Conservation (phyloP, 164 flowering plant genomes). For the Vitis vinifera region DNA sequence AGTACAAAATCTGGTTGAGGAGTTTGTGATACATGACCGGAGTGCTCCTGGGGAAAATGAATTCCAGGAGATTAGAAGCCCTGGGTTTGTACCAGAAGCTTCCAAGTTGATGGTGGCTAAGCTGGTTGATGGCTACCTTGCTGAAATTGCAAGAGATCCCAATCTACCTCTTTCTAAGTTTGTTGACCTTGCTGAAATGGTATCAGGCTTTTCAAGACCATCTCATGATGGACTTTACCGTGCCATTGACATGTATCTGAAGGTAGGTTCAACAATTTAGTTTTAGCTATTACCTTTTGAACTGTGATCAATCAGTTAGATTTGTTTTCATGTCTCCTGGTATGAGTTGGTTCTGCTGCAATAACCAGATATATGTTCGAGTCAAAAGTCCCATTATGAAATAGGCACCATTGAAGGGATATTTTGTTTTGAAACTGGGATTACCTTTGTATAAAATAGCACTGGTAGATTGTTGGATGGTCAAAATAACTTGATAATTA, state of each 20-base stretch:
- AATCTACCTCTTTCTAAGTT: conserved; percentile 54
- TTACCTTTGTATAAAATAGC: too few species aligned
- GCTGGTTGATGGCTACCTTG: conserved; percentile 74
- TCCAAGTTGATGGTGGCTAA: conserved; percentile 58
- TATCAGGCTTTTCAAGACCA: conserved; percentile 52
- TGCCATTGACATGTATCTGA: conserved; percentile 77
- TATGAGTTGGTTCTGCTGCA: not conserved
- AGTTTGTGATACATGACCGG: conserved; percentile 44
- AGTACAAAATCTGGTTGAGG: conserved; percentile 49
- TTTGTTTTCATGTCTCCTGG: not conserved
- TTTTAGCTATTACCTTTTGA: not conserved
- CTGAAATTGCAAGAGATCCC: conserved; percentile 65
- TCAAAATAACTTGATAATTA: too few species aligned
- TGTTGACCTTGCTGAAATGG: conserved; percentile 52
- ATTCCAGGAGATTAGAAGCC: conserved; percentile 41
- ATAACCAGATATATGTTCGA: too few species aligned
- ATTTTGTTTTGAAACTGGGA: too few species aligned
- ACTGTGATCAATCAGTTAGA: not conserved
- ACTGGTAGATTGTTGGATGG: too few species aligned
- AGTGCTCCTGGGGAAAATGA: conserved; percentile 28
- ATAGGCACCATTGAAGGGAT: too few species aligned
- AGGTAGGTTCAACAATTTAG: conserved; percentile 34
- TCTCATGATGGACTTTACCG: conserved; percentile 80
- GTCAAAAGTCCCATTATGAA: too few species aligned
- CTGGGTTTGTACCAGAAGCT: conserved; percentile 33